Evolutionary conservation across 164 flowering plant species (phyloP), one percentile per base, ranked within the genome.

Genomic region (Taxillus chinensis): DNA sequence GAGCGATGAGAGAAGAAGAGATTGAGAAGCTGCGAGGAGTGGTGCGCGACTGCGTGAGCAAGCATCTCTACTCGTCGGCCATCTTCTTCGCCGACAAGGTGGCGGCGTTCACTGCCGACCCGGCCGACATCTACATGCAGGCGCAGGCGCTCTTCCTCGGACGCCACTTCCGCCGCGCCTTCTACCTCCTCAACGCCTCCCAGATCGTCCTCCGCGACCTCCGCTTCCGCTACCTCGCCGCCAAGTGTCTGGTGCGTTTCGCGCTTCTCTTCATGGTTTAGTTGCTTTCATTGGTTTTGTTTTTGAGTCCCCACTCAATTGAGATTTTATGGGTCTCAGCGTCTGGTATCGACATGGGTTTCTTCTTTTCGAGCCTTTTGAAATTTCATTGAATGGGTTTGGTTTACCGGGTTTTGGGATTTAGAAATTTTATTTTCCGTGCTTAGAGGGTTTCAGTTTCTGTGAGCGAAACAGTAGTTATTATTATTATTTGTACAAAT

Each of bases 51-150:
- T 91, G 97, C 68, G 84, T 95, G 59, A 89, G 87, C 86, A 91
- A 95, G 78, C 99, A 95, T 63, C 77, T 95, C 39, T 95, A 91
- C 84, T 89, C 97, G 0, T 91, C 99, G 8, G 99, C 99, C 55
- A 89, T 89, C 54, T 95, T 95, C 83, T 95, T 95, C 66, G 95
- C 99, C 60, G 99, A 95, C 66, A 95, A 95, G 63, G 90, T 95
- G 39, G 95, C 92, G 17, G 97, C 93, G 43, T 70, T 91, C 66
- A 95, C 99, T 4, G 73, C 80, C 58, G 96, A 95, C 69, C 93
- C 97, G 4, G 93, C 96, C 53, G 97, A 95, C 66, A 79, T 91
- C 53, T 91, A 95, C 72, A 90, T 91, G 97, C 96, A 89, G 68
- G 99, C 97, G 0, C 99, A 95, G 71, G 95, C 97, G 4, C 85